These are phyloP conservation scores for Maudiozyma barnettii DNA, from an alignment of 805 yeast genomes.

Conservation along the genomic window DNA sequence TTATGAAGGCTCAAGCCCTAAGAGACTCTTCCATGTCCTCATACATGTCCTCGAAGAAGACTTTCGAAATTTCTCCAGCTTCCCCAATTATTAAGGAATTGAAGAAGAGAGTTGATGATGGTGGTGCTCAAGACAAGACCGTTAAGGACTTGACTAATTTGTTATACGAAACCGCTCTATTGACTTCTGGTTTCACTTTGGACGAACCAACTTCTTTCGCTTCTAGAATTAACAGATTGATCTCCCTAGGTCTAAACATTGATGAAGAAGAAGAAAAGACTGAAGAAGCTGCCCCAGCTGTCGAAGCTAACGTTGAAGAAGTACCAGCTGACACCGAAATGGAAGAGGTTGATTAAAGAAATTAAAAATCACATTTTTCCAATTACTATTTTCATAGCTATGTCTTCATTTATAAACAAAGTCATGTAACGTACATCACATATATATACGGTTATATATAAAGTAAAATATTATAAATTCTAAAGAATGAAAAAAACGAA, in stretches of 20 bases:
- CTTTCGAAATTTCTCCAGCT: conserved; percentile 95
- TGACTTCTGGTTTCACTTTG: conserved; percentile 97
- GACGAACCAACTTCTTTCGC: conserved; percentile 99
- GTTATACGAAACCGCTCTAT: conserved; percentile 93
- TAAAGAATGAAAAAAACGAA: neutral
- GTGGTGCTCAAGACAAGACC: conserved; percentile 96
- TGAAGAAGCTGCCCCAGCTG: conserved; percentile 37
- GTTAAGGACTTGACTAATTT: conserved; percentile 95
- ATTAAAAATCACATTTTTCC: neutral
- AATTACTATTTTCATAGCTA: neutral
- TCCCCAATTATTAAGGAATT: conserved; percentile 92
- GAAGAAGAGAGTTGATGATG: conserved; percentile 91
- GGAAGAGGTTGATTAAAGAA: conserved; percentile 93
- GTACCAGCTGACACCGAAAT: conserved; percentile 85
- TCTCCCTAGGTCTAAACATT: conserved; percentile 94
- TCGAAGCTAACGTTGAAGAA: conserved; percentile 42
- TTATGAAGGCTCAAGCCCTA: conserved; percentile 99
- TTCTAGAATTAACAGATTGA: conserved; percentile 94
- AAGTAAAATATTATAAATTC: neutral
- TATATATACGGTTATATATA: conserved; percentile 3
- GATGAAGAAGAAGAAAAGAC: conserved; percentile 63
- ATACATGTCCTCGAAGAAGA: conserved; percentile 99
- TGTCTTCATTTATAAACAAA: neutral
- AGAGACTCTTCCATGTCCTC: conserved; percentile 98
- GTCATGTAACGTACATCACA: neutral